Conservation (phyloP, 2,329 filamentous ascomycete species). For the Karstenula rhodostoma region DNA sequence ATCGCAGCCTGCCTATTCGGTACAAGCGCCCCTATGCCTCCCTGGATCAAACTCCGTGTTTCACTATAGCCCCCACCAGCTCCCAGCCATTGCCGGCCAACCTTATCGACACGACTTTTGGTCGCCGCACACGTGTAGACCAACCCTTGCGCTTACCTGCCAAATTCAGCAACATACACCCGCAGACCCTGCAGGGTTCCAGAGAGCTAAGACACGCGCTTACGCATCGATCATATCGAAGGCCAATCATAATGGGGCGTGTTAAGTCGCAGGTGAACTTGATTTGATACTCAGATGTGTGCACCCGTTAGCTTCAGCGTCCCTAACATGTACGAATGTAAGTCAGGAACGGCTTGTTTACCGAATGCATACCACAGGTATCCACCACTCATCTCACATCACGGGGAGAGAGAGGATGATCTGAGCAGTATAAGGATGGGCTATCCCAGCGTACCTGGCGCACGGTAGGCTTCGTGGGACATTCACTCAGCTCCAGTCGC, state of each 20-base stretch:
- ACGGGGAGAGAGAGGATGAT: not conserved
- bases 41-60: slow-evolving; percentile 7
- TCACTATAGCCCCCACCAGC: slow-evolving; percentile 7
- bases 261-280: not conserved
- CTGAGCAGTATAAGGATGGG: slow-evolving; percentile 13
- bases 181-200: slow-evolving; percentile 9
- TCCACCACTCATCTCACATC: not conserved
- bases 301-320: not conserved
- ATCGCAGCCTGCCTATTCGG: slow-evolving; percentile 13
- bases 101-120: slow-evolving; percentile 12
- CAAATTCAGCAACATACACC: slow-evolving; percentile 3
- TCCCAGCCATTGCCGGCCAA: slow-evolving; percentile 3
- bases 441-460: not conserved
- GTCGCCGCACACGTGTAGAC: slow-evolving; percentile 9
- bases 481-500: slow-evolving; percentile 4
- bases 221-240: slow-evolving; percentile 9
- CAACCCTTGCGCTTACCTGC: slow-evolving; percentile 5
- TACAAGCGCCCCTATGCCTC: not conserved
- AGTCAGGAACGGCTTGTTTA: slow-evolving; percentile 6
- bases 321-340: not conserved
- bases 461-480: slow-evolving; percentile 8
- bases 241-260: slow-evolving; percentile 8
- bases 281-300: not conserved
- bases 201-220: not conserved
- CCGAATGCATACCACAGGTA: slow-evolving; percentile 8